Percentiles rank a stretch among this genome's conserved stretches.
Evolutionary conservation across 1,139 yeast genomes (phyloP).

Genomic region (Geotrichum restrictum): DNA sequence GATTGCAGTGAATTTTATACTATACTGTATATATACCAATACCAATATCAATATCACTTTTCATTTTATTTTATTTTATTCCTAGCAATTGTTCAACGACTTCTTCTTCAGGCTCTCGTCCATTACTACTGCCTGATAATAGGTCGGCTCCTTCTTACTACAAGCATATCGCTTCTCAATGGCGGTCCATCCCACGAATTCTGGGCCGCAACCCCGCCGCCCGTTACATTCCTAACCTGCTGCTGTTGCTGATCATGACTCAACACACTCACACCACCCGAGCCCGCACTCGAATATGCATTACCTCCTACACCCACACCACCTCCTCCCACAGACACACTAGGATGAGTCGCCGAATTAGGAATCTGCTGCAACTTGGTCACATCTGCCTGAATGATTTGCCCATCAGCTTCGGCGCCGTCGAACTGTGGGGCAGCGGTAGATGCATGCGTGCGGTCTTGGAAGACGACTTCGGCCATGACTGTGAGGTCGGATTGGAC

Average conservation of each 20-base stretch:
- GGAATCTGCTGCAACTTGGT: slow-evolving; percentile 28
- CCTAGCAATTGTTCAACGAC: no score
- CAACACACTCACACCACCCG: background rate
- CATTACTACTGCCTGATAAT: slow-evolving; percentile 13
- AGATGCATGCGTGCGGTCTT: slow-evolving; percentile 25
- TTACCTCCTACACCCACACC: background rate
- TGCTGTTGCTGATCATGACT: background rate
- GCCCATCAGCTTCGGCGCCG: slow-evolving; percentile 33
- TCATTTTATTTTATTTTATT: no score
- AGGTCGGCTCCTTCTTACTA: slow-evolving; percentile 15
- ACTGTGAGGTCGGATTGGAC: slow-evolving; percentile 24
- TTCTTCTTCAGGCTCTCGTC: no score
- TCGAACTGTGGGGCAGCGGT: slow-evolving; percentile 29
- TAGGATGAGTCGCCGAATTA: background rate
- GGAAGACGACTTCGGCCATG: slow-evolving; percentile 32
- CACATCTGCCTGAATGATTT: slow-evolving; percentile 28
- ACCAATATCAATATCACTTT: no score
- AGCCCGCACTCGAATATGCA: no score
- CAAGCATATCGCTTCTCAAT: slow-evolving; percentile 8
- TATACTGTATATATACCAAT: no score
- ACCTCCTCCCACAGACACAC: background rate
- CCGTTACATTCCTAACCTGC: background rate
- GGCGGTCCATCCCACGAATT: slow-evolving; percentile 10
- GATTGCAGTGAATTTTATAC: no score
- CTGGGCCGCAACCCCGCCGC: background rate